Conservation (phyloP, 1,284 basidiomycete species). For the Ganoderma multipileum region DNA sequence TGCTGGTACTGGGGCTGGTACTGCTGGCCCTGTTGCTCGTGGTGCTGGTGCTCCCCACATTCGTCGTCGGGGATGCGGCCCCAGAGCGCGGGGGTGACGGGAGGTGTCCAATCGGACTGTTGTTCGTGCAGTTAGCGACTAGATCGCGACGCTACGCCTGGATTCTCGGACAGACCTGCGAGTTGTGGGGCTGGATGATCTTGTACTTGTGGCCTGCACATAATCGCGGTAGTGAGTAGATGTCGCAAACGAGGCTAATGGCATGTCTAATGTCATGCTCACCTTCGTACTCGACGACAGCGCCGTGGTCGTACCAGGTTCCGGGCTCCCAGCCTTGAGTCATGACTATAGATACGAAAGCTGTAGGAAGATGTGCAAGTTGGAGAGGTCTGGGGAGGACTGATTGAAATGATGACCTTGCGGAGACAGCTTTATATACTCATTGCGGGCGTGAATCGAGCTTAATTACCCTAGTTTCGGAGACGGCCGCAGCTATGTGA, state of each 20-base stretch:
- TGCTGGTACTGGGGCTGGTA: slow-evolving; percentile 36
- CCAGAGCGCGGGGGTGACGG: slow-evolving; percentile 71
- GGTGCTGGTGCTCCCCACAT: slow-evolving; percentile 35
- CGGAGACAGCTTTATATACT: slow-evolving; percentile 21
- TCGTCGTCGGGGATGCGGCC: slow-evolving; percentile 53
- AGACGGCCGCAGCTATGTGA: slow-evolving; percentile 9
- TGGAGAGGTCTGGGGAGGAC: neutral
- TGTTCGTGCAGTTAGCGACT: neutral
- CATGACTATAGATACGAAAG: slow-evolving; percentile 41
- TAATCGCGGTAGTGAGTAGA: slow-evolving; percentile 3
- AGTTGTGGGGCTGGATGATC: slow-evolving; percentile 73
- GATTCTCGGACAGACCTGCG: slow-evolving; percentile 53
- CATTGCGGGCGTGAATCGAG: neutral
- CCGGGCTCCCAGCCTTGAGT: slow-evolving; percentile 65
- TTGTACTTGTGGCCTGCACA: slow-evolving; percentile 63
- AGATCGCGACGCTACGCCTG: no score
- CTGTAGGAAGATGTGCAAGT: neutral
- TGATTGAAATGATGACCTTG: neutral
- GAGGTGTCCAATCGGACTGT: slow-evolving; percentile 71
- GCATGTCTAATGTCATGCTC: slow-evolving; percentile 12
- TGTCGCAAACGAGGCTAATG: neutral
- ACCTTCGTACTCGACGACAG: slow-evolving; percentile 68
- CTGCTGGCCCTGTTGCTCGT: slow-evolving; percentile 32
- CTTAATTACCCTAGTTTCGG: neutral
- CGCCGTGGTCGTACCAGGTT: slow-evolving; percentile 60